Conservation (phyloP, 2,329 filamentous ascomycete species). For the Dothiorella sarmentorum region DNA sequence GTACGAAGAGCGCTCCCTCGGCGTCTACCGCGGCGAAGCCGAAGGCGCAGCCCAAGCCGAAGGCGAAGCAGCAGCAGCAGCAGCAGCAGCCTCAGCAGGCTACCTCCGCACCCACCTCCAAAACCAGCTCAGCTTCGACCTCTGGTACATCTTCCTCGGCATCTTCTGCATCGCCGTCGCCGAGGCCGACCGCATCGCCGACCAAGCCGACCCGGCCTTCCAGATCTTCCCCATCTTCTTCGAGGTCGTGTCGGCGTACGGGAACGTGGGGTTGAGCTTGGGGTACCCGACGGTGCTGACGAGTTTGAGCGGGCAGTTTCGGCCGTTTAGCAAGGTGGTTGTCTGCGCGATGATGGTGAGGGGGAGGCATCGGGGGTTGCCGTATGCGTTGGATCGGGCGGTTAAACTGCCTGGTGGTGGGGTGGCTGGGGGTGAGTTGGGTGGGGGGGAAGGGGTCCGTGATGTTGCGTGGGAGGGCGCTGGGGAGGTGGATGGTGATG, state of each 20-base stretch:
- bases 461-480: no score
- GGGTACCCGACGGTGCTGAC: constrained; percentile 43
- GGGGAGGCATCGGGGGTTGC: constrained; percentile 53
- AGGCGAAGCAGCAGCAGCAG: no score
- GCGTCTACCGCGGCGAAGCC: no score
- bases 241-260: constrained; percentile 36
- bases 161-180: constrained; percentile 46
- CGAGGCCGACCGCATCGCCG: constrained; percentile 35
- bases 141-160: constrained; percentile 45
- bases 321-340: constrained; percentile 50
- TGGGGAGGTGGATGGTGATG: no score
- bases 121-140: constrained; percentile 45
- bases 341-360: constrained; percentile 55
- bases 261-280: constrained; percentile 43
- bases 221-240: constrained; percentile 46
- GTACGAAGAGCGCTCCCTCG: constrained; percentile 59
- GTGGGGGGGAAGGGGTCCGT: no score
- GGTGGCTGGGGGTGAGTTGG: constrained; percentile 25
- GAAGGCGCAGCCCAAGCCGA: no score
- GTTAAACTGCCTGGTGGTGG: constrained; percentile 33
- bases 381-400: constrained; percentile 50
- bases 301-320: constrained; percentile 47
- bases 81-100: no score
- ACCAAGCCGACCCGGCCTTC: constrained; percentile 33
- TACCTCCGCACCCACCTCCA: constrained; percentile 44